These are phyloP conservation scores for Coniochaeta ligniaria DNA, from an alignment of 2,329 filamentous ascomycete genomes.

Conservation along the genomic window DNA sequence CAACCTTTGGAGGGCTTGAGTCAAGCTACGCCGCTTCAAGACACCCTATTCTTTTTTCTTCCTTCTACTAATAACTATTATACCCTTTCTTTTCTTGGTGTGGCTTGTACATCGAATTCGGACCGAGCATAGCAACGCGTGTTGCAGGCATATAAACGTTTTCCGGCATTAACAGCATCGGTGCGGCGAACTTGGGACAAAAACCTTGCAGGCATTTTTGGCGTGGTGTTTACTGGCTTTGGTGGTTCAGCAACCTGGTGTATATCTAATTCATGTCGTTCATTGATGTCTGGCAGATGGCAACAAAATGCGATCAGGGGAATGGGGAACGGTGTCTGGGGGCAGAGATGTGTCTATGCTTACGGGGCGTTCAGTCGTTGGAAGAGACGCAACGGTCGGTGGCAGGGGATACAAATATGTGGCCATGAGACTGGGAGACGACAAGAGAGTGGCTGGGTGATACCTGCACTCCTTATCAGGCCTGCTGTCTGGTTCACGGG, in stretches of 20 bases:
- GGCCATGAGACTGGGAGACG: not conserved
- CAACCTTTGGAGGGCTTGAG: not conserved
- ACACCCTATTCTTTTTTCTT: not conserved
- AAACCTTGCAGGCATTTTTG: slow-evolving; percentile 7
- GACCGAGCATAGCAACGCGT: slow-evolving; percentile 7
- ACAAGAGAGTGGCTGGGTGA: not conserved
- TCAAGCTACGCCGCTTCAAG: not conserved
- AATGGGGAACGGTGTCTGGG: not conserved
- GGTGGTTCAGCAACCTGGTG: not conserved
- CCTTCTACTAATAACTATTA: slow-evolving; percentile 1
- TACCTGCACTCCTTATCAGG: not conserved
- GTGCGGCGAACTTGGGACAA: not conserved
- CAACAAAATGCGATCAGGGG: too few relatives aligned
- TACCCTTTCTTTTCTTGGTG: slow-evolving; percentile 3
- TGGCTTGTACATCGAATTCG: slow-evolving; percentile 3
- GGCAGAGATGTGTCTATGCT: not conserved
- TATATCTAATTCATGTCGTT: not conserved
- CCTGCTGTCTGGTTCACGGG: not conserved
- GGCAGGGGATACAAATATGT: not conserved
- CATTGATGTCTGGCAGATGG: not conserved
- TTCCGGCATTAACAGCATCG: slow-evolving; percentile 6
- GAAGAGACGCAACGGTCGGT: not conserved
- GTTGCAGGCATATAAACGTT: slow-evolving; percentile 3
- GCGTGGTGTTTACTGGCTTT: not conserved
- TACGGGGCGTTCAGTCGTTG: not conserved